Conservation (phyloP, 1,284 basidiomycete species). For the Taiwanofungus camphoratus region DNA sequence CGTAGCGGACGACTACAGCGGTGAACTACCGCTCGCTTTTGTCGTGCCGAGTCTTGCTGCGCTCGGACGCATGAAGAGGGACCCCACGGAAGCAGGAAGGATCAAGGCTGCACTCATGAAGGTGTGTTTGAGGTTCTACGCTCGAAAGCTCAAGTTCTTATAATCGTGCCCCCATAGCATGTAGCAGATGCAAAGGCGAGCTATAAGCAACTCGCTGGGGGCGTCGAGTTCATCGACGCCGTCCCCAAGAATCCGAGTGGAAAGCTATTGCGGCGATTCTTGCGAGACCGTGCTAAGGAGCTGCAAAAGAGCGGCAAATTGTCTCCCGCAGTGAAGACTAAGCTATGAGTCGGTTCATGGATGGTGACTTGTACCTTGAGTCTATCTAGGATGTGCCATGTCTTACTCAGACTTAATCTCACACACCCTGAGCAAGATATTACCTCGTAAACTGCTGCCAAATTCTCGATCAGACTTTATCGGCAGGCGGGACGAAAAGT, state of each 20-base stretch:
- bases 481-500: too few species aligned
- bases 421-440: too few species aligned
- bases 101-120: constrained; percentile 17
- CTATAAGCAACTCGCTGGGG: constrained; percentile 21
- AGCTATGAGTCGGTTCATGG: too few species aligned
- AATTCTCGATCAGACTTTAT: too few species aligned
- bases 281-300: constrained; percentile 20
- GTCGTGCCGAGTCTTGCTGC: constrained; percentile 50
- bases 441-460: too few species aligned
- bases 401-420: too few species aligned
- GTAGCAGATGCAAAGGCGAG: constrained; percentile 21
- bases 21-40: constrained; percentile 73
- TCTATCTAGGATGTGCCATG: too few species aligned
- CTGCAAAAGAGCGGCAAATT: not conserved
- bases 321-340: not conserved
- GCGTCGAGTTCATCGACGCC: constrained; percentile 21
- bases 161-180: constrained; percentile 12
- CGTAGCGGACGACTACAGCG: constrained; percentile 71
- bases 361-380: too few species aligned
- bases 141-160: not conserved
- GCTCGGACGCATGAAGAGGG: constrained; percentile 15
- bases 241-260: constrained; percentile 24
- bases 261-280: constrained; percentile 20
- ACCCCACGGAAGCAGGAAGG: constrained; percentile 7
- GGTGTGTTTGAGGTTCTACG: constrained; percentile 34